Conservation (phyloP, 1,284 basidiomycete genomes). For the Tetrapyrgos nigripes region DNA sequence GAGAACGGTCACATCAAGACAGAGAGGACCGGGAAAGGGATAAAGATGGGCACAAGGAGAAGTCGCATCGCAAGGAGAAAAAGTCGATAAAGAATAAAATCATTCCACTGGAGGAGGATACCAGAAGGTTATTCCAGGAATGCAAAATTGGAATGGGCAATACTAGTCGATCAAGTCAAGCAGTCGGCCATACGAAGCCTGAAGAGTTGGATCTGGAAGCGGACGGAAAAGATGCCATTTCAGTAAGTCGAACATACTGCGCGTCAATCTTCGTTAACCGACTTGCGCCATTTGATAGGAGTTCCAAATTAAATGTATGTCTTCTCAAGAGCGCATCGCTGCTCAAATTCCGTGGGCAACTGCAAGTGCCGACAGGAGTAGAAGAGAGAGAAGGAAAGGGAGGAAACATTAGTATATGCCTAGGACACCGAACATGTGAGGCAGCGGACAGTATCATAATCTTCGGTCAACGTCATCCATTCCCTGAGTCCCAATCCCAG, state of each 20-base stretch:
- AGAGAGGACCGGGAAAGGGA: constrained; percentile 7
- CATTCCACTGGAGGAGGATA: constrained; percentile 79
- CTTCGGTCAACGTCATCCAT: not conserved
- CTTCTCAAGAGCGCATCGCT: constrained; percentile 75
- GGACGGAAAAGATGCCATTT: constrained; percentile 54
- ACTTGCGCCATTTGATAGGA: constrained; percentile 52
- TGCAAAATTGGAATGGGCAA: constrained; percentile 79
- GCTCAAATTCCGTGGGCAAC: constrained; percentile 84
- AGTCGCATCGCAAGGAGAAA: constrained; percentile 19
- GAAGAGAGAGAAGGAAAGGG: constrained; percentile 39
- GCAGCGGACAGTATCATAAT: not conserved
- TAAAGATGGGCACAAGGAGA: constrained; percentile 1
- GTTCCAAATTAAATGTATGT: constrained; percentile 72
- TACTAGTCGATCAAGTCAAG: constrained; percentile 68
- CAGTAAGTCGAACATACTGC: too few relatives aligned
- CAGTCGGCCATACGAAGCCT: constrained; percentile 67
- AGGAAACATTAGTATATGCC: constrained; percentile 40
- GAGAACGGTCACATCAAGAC: constrained; percentile 8
- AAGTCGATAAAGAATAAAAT: constrained; percentile 52
- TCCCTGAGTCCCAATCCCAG: not conserved
- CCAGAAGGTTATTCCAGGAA: constrained; percentile 77
- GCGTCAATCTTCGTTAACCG: too few relatives aligned
- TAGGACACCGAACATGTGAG: not conserved
- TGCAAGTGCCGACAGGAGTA: constrained; percentile 72
- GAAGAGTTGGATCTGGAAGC: constrained; percentile 61